Conservation (phyloP, 495 filamentous ascomycete genomes). For the Hyaloscypha bicolor region DNA sequence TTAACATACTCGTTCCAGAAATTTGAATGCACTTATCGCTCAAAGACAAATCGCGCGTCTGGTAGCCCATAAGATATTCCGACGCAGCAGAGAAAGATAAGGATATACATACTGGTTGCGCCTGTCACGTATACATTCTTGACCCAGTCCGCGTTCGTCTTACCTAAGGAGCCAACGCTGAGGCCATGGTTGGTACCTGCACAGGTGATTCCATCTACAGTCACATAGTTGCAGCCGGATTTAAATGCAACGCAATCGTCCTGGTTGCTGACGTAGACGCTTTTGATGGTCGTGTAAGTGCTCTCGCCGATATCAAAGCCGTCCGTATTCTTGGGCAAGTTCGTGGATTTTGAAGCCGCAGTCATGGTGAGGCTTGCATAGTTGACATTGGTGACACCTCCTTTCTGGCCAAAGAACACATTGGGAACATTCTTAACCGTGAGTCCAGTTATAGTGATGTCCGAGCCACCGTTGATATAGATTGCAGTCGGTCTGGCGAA, state of each 20-base stretch:
- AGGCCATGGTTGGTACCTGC: conserved; percentile 62
- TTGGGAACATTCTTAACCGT: conserved; percentile 46
- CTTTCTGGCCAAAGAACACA: conserved; percentile 46
- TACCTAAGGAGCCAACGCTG: conserved; percentile 65
- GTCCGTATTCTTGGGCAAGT: conserved; percentile 59
- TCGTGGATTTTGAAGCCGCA: conserved; percentile 38
- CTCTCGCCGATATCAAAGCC: conserved; percentile 57
- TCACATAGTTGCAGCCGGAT: conserved; percentile 58
- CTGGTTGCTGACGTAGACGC: conserved; percentile 60
- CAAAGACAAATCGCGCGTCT: too few species aligned
- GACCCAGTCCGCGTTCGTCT: conserved; percentile 38
- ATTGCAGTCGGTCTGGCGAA: conserved; percentile 44
- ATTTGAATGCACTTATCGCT: too few species aligned
- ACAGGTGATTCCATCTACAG: conserved; percentile 50
- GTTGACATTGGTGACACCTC: conserved; percentile 35
- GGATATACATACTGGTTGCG: conserved; percentile 30
- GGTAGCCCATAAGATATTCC: too few species aligned
- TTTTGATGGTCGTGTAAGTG: conserved; percentile 47
- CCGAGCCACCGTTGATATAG: conserved; percentile 42
- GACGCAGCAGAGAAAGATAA: too few species aligned
- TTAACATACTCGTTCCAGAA: too few species aligned
- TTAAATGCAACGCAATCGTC: conserved; percentile 67
- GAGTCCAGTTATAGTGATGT: conserved; percentile 40
- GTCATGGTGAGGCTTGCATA: conserved; percentile 41
- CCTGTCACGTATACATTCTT: conserved; percentile 43